phyloP scores from a whole-genome alignment of 805 yeast species.

The Naumovozyma castellii region DNA sequence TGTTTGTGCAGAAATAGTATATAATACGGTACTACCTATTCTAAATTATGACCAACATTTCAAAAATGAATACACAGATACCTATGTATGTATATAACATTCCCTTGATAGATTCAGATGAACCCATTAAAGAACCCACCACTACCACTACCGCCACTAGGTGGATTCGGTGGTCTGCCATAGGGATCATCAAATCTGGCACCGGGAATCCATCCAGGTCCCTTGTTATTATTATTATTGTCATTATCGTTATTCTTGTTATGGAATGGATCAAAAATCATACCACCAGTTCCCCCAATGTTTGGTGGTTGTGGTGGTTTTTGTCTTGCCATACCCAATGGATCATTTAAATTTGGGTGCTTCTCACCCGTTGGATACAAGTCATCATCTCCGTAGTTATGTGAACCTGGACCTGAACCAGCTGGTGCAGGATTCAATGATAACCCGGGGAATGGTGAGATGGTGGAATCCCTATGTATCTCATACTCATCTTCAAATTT shows the following conservation, averaged over 20 bases:
- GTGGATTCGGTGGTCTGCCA: conserved; percentile 12
- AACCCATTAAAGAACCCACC: conserved; percentile 3
- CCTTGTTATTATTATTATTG: conserved; percentile 9
- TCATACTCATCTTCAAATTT: conserved; percentile 29
- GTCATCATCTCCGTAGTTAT: conserved; percentile 28
- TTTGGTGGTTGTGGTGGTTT: conserved; percentile 2
- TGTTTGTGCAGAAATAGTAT: neutral
- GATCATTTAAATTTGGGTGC: conserved; percentile 18
- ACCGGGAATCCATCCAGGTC: conserved; percentile 28
- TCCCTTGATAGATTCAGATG: too few species aligned
- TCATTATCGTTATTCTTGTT: conserved; percentile 6
- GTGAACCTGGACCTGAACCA: conserved; percentile 5
- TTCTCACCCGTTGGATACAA: conserved; percentile 28
- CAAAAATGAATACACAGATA: neutral
- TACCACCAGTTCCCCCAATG: conserved; percentile 20
- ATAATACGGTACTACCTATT: too few species aligned
- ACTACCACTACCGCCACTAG: conserved; percentile 5
- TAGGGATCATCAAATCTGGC: conserved; percentile 29
- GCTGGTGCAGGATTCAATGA: neutral
- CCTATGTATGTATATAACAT: too few species aligned
- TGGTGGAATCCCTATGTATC: conserved; percentile 4
- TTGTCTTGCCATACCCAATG: conserved; percentile 6
- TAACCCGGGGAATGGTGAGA: neutral
- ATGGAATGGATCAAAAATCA: conserved; percentile 28
- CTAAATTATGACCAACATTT: neutral